Percentiles rank a stretch among this genome's conserved stretches.
These are phyloP conservation scores for Leccinum imitatum DNA, from an alignment of 768 basidiomycete genomes.

Conservation along the genomic window DNA sequence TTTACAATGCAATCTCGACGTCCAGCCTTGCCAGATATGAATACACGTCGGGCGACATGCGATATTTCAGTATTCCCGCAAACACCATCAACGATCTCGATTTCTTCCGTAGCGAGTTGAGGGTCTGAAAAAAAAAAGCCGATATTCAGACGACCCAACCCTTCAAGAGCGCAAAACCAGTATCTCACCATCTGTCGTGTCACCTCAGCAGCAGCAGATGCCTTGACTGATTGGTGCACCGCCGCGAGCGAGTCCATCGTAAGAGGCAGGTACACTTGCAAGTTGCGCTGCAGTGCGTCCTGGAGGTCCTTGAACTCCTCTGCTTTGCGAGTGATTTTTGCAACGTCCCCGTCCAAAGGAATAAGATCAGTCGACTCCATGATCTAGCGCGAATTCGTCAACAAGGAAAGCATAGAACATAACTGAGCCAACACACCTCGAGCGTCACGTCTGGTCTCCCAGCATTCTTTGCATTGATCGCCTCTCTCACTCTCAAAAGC, in stretches of 20 bases:
- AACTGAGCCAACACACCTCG: constrained; percentile 53
- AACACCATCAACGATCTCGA: constrained; percentile 86
- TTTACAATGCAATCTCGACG: constrained; percentile 76
- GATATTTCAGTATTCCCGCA: constrained; percentile 83
- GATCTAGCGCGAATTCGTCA: constrained; percentile 44
- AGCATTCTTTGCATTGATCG: constrained; percentile 69
- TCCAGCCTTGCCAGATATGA: constrained; percentile 83
- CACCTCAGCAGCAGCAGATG: constrained; percentile 67
- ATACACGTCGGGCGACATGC: constrained; percentile 82
- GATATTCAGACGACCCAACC: constrained; percentile 15
- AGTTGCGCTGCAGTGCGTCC: constrained; percentile 83
- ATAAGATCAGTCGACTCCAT: constrained; percentile 87
- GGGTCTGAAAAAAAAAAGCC: constrained; percentile 40
- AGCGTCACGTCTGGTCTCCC: constrained; percentile 76
- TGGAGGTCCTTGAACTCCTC: constrained; percentile 89
- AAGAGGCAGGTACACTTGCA: constrained; percentile 83
- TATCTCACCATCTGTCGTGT: constrained; percentile 69
- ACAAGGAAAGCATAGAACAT: constrained; percentile 3
- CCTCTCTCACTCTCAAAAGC: constrained; percentile 58
- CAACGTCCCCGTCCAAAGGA: constrained; percentile 82
- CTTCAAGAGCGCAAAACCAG: constrained; percentile 8
- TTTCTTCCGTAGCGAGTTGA: constrained; percentile 67
- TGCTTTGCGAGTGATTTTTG: constrained; percentile 79
- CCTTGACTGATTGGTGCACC: constrained; percentile 76
- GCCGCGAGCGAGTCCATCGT: constrained; percentile 91